Percentiles rank a stretch among this genome's conserved stretches.
Evolutionary conservation across 2,329 filamentous ascomycete species (phyloP).

Genomic region (Fusarium domesticum): DNA sequence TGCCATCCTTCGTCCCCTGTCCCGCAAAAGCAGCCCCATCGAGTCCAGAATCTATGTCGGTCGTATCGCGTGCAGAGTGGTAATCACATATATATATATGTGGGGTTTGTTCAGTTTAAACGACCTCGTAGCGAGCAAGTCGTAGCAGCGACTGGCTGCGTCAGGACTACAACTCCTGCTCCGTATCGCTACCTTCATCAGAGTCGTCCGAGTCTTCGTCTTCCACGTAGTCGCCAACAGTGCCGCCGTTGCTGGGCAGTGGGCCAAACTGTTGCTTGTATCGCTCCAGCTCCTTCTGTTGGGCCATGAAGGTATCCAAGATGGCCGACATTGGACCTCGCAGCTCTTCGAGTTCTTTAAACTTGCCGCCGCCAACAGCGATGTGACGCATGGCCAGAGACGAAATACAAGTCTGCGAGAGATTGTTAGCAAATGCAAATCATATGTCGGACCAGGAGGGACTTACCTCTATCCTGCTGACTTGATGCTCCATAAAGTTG

Average conservation of each 20-base stretch:
- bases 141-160: background rate
- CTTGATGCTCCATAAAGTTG: slow-evolving; percentile 90
- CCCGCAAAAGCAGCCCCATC: slow-evolving; percentile 5
- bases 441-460: background rate
- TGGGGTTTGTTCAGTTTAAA: background rate
- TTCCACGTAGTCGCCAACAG: slow-evolving; percentile 31
- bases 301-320: slow-evolving; percentile 56
- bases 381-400: slow-evolving; percentile 78
- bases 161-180: slow-evolving; percentile 23
- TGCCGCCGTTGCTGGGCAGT: slow-evolving; percentile 33
- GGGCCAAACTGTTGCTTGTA: slow-evolving; percentile 56
- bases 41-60: slow-evolving; percentile 10
- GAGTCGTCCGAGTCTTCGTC: slow-evolving; percentile 23
- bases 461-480: slow-evolving; percentile 89
- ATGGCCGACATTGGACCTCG: slow-evolving; percentile 75
- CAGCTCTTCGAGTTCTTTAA: slow-evolving; percentile 66
- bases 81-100: slow-evolving; percentile 21
- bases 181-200: slow-evolving; percentile 30
- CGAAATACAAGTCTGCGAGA: slow-evolving; percentile 69
- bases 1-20: too few species aligned
- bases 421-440: slow-evolving; percentile 23
- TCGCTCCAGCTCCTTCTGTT: slow-evolving; percentile 61
- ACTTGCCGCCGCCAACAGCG: slow-evolving; percentile 62
- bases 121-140: background rate
- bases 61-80: slow-evolving; percentile 17